Conservation (phyloP, 139 green algal species). For the Coelastrella sp. region DNA sequence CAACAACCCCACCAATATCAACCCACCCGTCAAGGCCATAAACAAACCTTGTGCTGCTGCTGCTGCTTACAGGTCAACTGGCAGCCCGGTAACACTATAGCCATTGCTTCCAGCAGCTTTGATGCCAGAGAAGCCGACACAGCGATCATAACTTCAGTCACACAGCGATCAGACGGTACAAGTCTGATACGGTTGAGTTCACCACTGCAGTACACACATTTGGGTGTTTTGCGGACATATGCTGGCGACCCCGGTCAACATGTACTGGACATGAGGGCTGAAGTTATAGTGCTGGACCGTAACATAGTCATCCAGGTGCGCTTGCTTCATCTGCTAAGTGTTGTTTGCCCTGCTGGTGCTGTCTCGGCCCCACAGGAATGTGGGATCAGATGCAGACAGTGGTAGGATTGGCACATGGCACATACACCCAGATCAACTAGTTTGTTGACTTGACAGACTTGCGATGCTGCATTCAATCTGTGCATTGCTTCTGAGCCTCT, state of each 20-base stretch:
- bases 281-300: conserved; percentile 63
- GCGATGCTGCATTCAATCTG: no score
- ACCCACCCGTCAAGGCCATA: not conserved
- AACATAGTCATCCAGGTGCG: conserved; percentile 16
- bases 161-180: not conserved
- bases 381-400: not conserved
- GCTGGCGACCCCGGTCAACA: conserved; percentile 22
- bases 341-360: no score
- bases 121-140: conserved; percentile 62
- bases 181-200: conserved; percentile 48
- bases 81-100: conserved; percentile 62
- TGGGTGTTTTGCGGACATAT: conserved; percentile 55
- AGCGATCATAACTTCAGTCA: conserved; percentile 31
- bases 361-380: not conserved
- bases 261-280: conserved; percentile 70
- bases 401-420: not conserved
- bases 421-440: no score
- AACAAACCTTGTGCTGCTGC: not conserved
- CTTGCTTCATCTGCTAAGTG: no score
- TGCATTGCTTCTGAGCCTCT: no score
- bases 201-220: conserved; percentile 63
- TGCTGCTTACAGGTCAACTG: conserved; percentile 19
- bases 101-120: conserved; percentile 65
- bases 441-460: no score
- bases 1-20: no score